These are phyloP conservation scores for Zoysia japonica DNA, from an alignment of 176 grass and related monocot species.

Conservation along the genomic window DNA sequence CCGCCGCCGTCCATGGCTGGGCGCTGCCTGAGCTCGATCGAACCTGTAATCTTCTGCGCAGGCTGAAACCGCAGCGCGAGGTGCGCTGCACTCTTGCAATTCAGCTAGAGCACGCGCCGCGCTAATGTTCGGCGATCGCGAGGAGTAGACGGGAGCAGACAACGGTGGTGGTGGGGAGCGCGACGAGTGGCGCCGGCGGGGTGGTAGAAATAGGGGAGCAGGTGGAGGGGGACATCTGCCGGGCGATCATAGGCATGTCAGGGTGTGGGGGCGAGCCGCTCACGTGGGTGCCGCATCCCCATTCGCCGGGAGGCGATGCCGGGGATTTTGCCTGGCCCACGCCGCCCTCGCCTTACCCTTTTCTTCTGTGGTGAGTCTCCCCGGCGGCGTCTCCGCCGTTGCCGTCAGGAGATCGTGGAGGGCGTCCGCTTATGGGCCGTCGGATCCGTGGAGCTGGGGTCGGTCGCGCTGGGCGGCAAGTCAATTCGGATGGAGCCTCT, in stretches of 20 bases:
- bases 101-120: background rate
- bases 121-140: background rate
- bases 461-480: background rate
- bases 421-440: background rate
- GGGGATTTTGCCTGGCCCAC: slow-evolving; percentile 47
- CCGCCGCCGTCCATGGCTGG: slow-evolving; percentile 41
- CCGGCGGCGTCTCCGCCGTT: background rate
- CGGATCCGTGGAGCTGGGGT: background rate
- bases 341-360: slow-evolving; percentile 15
- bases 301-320: slow-evolving; percentile 43
- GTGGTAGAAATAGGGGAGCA: slow-evolving; percentile 48
- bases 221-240: background rate
- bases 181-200: slow-evolving; percentile 16
- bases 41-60: background rate
- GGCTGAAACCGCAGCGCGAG: background rate
- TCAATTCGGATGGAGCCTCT: background rate
- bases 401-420: background rate
- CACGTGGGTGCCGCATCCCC: slow-evolving; percentile 52
- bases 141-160: background rate
- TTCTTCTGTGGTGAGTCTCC: background rate
- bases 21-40: background rate
- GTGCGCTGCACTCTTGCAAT: background rate
- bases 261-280: slow-evolving; percentile 32
- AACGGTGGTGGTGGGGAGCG: slow-evolving; percentile 3
- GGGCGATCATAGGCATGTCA: slow-evolving; percentile 10